Conservation (phyloP, 305 asterid genomes). For the Solanum hybrid region DNA sequence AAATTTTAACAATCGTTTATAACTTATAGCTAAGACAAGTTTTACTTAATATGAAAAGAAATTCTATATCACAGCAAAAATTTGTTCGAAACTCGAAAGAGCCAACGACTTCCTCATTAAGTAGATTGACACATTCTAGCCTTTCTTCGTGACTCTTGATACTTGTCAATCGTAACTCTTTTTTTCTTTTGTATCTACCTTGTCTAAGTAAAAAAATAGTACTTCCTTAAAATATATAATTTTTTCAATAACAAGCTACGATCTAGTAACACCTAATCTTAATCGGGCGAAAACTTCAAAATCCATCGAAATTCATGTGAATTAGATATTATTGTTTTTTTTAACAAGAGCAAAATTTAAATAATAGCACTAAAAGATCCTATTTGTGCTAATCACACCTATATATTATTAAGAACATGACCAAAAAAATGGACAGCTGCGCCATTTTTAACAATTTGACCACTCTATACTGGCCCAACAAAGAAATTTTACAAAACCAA, state of each 20-base stretch:
- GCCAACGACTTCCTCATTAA: background rate
- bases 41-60: no score
- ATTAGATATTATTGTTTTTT: background rate
- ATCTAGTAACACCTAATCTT: no score
- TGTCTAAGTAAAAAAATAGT: no score
- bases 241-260: rapidly evolving
- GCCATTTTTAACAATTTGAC: background rate
- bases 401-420: background rate
- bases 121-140: no score
- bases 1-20: background rate
- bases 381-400: background rate
- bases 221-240: no score
- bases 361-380: background rate
- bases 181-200: no score
- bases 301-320: background rate
- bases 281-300: background rate
- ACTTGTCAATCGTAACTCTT: no score
- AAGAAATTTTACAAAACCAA: background rate
- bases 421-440: background rate
- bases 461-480: background rate
- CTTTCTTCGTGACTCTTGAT: background rate
- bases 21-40: background rate
- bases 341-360: background rate
- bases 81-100: rapidly evolving
- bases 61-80: no score